A percentile compares a stretch with the other conserved stretches of the same genome.
phyloP scores from a whole-genome alignment of 768 basidiomycete species.

The Brasilioporus rufonigricans region DNA sequence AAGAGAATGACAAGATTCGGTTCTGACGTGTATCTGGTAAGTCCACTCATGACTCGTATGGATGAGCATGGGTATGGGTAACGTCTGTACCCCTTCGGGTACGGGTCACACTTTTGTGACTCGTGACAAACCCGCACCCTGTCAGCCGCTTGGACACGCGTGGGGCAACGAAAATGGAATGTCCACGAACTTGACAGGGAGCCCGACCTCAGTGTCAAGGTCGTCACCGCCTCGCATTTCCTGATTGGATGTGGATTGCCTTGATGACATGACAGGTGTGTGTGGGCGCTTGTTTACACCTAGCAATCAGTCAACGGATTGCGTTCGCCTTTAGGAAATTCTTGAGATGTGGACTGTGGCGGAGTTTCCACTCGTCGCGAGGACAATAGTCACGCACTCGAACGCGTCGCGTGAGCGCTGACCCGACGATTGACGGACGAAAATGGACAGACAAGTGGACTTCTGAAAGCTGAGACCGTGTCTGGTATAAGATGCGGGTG shows the following conservation, averaged over 20 bases:
- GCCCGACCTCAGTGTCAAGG: background rate
- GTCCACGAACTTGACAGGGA: background rate
- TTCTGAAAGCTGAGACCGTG: background rate
- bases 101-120: too few relatives aligned
- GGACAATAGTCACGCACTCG: slow-evolving; percentile 16
- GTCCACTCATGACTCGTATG: too few relatives aligned
- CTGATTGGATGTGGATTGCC: slow-evolving; percentile 1
- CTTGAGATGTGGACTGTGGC: slow-evolving; percentile 3
- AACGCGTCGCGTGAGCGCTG: background rate
- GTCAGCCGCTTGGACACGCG: too few relatives aligned
- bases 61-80: too few relatives aligned
- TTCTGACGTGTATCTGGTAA: too few relatives aligned
- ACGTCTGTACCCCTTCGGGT: too few relatives aligned
- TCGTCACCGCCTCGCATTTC: background rate
- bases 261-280: background rate
- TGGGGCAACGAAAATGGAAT: too few relatives aligned
- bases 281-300: slow-evolving; percentile 9
- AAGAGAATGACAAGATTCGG: too few relatives aligned
- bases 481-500: slow-evolving; percentile 19
- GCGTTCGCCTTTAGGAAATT: background rate
- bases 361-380: background rate
- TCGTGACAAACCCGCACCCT: too few relatives aligned
- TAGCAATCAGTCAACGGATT: background rate
- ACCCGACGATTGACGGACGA: slow-evolving; percentile 3
- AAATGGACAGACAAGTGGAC: slow-evolving; percentile 8